Evolutionary conservation across 306 rosid genomes (phyloP).

Genomic region (Gleditsia sinensis): DNA sequence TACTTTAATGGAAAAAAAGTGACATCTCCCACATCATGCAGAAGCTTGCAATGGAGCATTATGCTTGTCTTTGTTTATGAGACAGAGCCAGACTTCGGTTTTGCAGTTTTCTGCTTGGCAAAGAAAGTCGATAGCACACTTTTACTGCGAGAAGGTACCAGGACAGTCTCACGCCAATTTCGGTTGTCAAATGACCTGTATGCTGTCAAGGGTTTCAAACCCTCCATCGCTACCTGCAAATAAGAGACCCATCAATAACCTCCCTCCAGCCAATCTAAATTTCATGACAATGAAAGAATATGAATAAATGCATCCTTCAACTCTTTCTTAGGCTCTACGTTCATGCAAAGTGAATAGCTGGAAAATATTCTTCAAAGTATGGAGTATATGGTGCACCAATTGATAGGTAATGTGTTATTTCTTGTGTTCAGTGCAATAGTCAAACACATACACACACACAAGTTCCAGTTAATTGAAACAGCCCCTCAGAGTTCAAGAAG

Average conservation of each 20-base stretch:
- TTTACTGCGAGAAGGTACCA: conserved; percentile 78
- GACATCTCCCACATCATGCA: conserved; percentile 30
- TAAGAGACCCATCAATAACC: conserved; percentile 1
- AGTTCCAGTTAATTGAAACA: neutral
- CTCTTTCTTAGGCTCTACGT: neutral
- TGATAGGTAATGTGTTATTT: neutral
- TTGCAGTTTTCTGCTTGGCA: conserved; percentile 68
- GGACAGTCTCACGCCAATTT: conserved; percentile 58
- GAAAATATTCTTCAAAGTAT: neutral
- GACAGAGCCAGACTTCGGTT: conserved; percentile 63
- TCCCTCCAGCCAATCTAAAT: neutral
- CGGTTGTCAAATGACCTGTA: conserved; percentile 77
- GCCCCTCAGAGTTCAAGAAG: neutral
- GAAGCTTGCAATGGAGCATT: conserved; percentile 23
- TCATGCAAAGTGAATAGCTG: neutral
- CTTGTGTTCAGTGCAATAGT: neutral
- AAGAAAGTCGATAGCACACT: conserved; percentile 91
- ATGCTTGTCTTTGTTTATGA: conserved; percentile 44
- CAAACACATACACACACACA: too few species aligned
- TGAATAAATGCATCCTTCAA: conserved; percentile 13
- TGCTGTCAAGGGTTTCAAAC: conserved; percentile 59
- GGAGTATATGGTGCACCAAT: neutral
- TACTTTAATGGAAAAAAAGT: neutral
- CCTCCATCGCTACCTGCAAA: conserved; percentile 71
- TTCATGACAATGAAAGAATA: conserved; percentile 1